Base-by-base conservation (phyloP, 1,139 yeast genomes). In the Magnusiomyces sp. region DNA sequence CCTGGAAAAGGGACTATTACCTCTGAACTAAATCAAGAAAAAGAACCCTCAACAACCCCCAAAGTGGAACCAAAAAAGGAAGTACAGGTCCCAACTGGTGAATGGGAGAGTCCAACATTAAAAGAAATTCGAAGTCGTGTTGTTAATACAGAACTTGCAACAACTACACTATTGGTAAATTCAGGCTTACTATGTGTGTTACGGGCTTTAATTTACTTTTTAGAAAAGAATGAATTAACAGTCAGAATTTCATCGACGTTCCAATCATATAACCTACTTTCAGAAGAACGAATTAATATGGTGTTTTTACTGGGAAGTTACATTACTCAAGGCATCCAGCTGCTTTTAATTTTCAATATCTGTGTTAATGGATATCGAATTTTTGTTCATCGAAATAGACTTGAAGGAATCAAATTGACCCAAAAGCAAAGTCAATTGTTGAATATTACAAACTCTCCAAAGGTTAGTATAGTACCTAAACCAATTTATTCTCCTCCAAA, bases 401-500 rank as follows among this genome's bases (percentile, higher is more conserved):
- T 69, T 38, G 67, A 66, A n/a, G 76, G 73, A 55, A 53, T 73
- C 42, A 64, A 71, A 13, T 51, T 75, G 43, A 69, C 71, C 3
- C 65, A 68, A 2, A 63, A 67, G 13, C 79, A 75, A 56, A 66
- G 71, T 49, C 59, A 63, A 44, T 62, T 75, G 17, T 58, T 75
- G 46, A 79, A 79, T 0, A 59, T 75, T 19, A 69, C 70, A 2
- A 58, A 57, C 9, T 54, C 64, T 5, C 59, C 65, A 20, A 32
- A 40, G 11, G 46, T 45, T 19, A 48, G 16, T 11, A 33, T 44
- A n/a, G 43, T 23, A 2, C 46, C 49, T 2, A 46, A 49, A 40
- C 42, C 42, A 40, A 27, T 40, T 13, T 27, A 42, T 5, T 16
- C 23, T 14, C 37, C 36, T 9, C 45, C 45, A 7, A 29, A 29